Evolutionary conservation across 164 flowering plant species (phyloP).

Genomic region (Buxus sempervirens): DNA sequence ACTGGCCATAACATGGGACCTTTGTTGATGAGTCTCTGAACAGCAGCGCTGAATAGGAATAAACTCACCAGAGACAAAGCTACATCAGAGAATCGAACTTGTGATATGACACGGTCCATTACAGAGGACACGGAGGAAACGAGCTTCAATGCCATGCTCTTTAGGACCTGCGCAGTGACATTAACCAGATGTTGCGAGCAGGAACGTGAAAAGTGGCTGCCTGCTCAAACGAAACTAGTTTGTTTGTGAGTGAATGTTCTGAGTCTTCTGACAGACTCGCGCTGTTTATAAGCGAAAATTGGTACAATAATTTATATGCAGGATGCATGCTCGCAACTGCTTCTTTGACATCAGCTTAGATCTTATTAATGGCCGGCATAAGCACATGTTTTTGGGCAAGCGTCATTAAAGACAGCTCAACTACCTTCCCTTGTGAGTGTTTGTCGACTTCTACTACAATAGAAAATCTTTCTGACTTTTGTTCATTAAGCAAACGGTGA

Average conservation of each 20-base stretch:
- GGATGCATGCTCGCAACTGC: background rate
- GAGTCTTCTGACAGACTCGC: too few species aligned
- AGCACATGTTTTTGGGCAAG: background rate
- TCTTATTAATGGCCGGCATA: background rate
- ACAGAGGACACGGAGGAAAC: background rate
- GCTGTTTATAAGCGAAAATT: too few species aligned
- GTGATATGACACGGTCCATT: constrained; percentile 4
- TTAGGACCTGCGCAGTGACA: too few species aligned
- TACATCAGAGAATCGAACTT: constrained; percentile 32
- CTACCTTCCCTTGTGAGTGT: background rate
- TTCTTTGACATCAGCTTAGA: background rate
- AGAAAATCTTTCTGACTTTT: too few species aligned
- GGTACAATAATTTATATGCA: too few species aligned
- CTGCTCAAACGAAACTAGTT: too few species aligned
- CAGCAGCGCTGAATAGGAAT: constrained; percentile 36
- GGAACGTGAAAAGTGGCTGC: too few species aligned
- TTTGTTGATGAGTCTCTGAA: constrained; percentile 37
- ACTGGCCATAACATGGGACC: constrained; percentile 78
- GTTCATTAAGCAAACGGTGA: too few species aligned
- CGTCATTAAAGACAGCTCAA: background rate
- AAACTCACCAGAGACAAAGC: constrained; percentile 36
- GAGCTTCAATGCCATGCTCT: too few species aligned
- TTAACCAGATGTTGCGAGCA: too few species aligned
- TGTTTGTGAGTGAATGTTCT: too few species aligned
- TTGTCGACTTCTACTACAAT: too few species aligned